Base-by-base conservation (phyloP, 306 rosid genomes). In the Hippophae gyantsensis region DNA sequence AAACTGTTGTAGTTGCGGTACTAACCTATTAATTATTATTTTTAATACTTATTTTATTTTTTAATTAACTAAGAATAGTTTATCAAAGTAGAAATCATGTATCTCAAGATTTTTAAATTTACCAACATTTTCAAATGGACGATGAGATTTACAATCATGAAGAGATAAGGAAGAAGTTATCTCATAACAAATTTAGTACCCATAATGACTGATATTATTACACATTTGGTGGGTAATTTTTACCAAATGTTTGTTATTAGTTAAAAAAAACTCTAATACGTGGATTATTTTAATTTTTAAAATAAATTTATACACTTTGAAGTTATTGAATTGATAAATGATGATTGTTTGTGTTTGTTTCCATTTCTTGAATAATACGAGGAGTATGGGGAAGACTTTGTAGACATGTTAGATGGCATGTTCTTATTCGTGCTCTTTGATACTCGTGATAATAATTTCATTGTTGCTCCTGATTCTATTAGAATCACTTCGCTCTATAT, bases 131-230 rank as follows among this genome's bases (percentile, higher is more conserved):
- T 61, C 55, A 88, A 97, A 95, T 93, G 10, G 88, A 93, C 18
- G 99, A 95, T 66, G 99, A 93, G 70, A 88, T 93, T 76, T 93
- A 84, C 86, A 93, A 93, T 61, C 99, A 88, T 60, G 97, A 93
- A 62, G 74, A 86, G 18, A 75, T 93, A 56, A 84, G 97, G 82
- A 84, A 79, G 72, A 73, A 77, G 48, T 66, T 88, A 7, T 68
- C 84, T 7, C 68, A 86, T 67, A 97, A 93, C 81, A 82, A 76
- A 67, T 82, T 93, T 68, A 65, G 82, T 58, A 93, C 99, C 3
- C 97, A 86, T 54, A 86, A 97, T 69, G 99, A 93, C 62, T 93
- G 99, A 93, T 75, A 97, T 93, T 45, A 93, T 93, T 73, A 89
- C 97, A 0, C 99, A 93, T 61, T 68, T 93, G 87, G 94, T 92